Evolutionary conservation across 2,329 filamentous ascomycete genomes (phyloP).

Genomic region (Graphium sp.): DNA sequence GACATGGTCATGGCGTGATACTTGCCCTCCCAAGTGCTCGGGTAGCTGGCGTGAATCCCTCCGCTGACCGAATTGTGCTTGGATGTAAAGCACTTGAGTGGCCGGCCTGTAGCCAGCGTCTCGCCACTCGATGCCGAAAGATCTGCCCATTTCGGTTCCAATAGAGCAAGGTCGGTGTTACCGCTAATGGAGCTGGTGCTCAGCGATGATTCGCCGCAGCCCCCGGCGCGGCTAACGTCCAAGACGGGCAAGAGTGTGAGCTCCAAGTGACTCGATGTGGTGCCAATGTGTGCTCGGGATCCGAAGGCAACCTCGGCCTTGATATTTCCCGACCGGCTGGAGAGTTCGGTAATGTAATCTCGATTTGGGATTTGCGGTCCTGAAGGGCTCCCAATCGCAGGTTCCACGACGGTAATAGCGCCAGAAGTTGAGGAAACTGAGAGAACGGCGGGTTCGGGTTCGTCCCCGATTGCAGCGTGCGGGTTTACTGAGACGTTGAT

Average conservation of each 20-base stretch:
- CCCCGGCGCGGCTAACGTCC: too few species aligned
- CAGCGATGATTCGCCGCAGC: slow-evolving; percentile 10
- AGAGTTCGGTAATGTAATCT: slow-evolving; percentile 26
- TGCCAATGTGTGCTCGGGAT: slow-evolving; percentile 15
- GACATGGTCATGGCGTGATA: slow-evolving; percentile 21
- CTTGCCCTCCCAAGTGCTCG: slow-evolving; percentile 29
- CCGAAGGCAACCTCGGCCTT: slow-evolving; percentile 21
- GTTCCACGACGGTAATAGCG: too few species aligned
- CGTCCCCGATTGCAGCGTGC: too few species aligned
- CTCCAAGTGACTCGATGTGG: slow-evolving; percentile 21
- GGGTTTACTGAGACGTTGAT: slow-evolving; percentile 20
- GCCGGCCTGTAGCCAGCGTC: slow-evolving; percentile 4
- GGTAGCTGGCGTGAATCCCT: slow-evolving; percentile 23
- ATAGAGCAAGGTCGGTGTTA: slow-evolving; percentile 16
- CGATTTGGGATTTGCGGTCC: slow-evolving; percentile 19
- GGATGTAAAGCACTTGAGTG: slow-evolving; percentile 18
- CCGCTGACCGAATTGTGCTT: slow-evolving; percentile 28
- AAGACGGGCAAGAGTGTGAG: slow-evolving; percentile 26
- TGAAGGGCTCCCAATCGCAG: slow-evolving; percentile 24
- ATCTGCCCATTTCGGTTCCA: slow-evolving; percentile 26
- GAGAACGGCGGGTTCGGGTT: too few species aligned
- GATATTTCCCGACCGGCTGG: slow-evolving; percentile 27
- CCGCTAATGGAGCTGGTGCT: slow-evolving; percentile 27
- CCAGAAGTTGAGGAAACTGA: too few species aligned
- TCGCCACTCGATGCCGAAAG: slow-evolving; percentile 5